phyloP scores from a whole-genome alignment of 208 protist species.

The Crithidia expoeki region DNA sequence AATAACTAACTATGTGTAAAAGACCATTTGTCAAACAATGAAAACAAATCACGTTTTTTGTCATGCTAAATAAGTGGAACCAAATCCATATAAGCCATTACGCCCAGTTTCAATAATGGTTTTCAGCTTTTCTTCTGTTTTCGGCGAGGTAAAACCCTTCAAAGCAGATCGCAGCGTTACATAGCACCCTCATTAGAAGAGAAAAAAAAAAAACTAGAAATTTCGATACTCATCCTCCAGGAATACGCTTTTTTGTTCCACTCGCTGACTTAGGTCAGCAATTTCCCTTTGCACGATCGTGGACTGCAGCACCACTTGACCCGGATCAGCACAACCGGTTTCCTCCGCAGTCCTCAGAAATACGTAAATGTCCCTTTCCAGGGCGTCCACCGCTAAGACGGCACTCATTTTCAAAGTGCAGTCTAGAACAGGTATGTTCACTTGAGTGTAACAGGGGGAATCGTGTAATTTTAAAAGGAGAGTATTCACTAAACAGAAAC shows the following conservation, averaged over 20 bases:
- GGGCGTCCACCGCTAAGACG: conserved; percentile 19
- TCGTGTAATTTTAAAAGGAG: not conserved
- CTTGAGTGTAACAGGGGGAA: not conserved
- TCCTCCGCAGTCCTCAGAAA: conserved; percentile 25
- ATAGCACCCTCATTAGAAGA: not conserved
- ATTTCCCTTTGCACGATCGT: conserved; percentile 31
- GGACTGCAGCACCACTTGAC: conserved; percentile 23
- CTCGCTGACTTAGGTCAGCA: conserved; percentile 28
- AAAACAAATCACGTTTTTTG: too few relatives aligned
- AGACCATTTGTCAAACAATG: too few relatives aligned
- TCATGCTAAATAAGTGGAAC: too few relatives aligned
- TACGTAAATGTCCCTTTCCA: conserved; percentile 23
- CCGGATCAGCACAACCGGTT: conserved; percentile 21
- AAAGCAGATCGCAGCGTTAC: too few relatives aligned
- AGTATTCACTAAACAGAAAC: too few relatives aligned
- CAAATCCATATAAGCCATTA: too few relatives aligned
- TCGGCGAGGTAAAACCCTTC: too few relatives aligned
- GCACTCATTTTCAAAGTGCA: too few relatives aligned
- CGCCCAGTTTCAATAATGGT: too few relatives aligned
- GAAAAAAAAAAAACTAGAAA: not conserved
- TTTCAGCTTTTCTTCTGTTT: too few relatives aligned
- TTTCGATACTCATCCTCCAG: conserved; percentile 24
- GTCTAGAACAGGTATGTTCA: too few relatives aligned
- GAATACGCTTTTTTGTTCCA: conserved; percentile 23
- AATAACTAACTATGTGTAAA: too few relatives aligned